Evolutionary conservation across 108 stramenopile genomes (phyloP).

Genomic region (Cylindrotheca closterium): DNA sequence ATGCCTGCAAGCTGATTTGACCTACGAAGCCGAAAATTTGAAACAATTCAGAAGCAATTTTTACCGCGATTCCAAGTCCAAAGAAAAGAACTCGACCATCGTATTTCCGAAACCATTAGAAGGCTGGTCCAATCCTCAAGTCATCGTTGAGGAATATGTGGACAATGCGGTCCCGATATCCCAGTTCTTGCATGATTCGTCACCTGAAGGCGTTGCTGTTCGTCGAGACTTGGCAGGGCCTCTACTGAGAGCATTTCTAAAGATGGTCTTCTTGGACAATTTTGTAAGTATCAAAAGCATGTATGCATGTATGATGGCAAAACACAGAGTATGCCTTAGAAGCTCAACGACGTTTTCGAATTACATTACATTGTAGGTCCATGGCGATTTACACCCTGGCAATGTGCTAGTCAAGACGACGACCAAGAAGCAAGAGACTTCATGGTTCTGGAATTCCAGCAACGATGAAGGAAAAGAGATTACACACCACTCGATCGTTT

Average conservation of each 20-base stretch:
- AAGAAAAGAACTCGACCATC: slow-evolving; percentile 35
- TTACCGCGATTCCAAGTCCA: slow-evolving; percentile 32
- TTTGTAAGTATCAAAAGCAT: slow-evolving; percentile 52
- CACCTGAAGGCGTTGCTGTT: slow-evolving; percentile 42
- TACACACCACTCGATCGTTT: slow-evolving; percentile 59
- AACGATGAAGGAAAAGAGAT: slow-evolving; percentile 1
- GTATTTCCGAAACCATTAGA: slow-evolving; percentile 67
- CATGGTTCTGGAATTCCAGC: neutral
- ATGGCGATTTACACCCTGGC: slow-evolving; percentile 79
- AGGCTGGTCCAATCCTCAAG: slow-evolving; percentile 52
- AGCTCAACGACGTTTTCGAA: too few species aligned
- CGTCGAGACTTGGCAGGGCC: slow-evolving; percentile 69
- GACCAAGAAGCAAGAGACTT: neutral
- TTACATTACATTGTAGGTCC: slow-evolving; percentile 13
- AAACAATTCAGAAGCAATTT: slow-evolving; percentile 68
- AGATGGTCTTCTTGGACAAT: slow-evolving; percentile 83
- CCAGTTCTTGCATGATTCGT: slow-evolving; percentile 57
- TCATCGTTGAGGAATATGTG: slow-evolving; percentile 75
- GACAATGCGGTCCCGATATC: slow-evolving; percentile 69
- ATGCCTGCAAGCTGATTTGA: slow-evolving; percentile 76
- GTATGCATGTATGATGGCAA: neutral
- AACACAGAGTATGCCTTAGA: too few species aligned
- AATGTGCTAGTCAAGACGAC: slow-evolving; percentile 31
- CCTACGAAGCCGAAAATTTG: slow-evolving; percentile 70
- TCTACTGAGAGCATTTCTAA: slow-evolving; percentile 81